Evolutionary conservation across 352 stramenopile genomes (phyloP), one percentile per base, ranked within the genome.

Genomic region (Phytophthora capsici): DNA sequence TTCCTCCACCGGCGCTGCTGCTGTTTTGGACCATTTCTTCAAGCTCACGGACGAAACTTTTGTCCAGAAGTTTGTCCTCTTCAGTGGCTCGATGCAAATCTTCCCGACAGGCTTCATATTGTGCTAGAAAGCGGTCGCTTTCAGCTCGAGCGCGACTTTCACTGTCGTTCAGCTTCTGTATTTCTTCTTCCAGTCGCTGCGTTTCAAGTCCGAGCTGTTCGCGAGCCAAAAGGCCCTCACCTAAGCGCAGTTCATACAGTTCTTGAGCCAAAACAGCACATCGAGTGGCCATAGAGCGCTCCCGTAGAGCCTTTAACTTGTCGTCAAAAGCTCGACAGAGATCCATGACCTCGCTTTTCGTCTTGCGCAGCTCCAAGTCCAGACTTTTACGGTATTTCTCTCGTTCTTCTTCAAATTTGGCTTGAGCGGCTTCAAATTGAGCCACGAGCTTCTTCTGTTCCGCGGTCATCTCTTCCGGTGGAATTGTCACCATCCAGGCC

Each of bases 361-460:
- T 78, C 56, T 95, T 96, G 48, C 95, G 94, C 34, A 97, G 75
- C 61, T 97, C 91, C 26, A 95, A 75, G 63, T 97, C 86, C 10
- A 98, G 69, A 17, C 78, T 84, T 66, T 98, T 97, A 17, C 82
- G 80, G 61, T 95, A 94, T 55, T 98, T 97, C 26, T 97, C 93
- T 30, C 94, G 86, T 44, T 97, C 89, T 28, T 98, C 92, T 20
- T 82, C 66, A 22, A 98, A 69, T 47, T 88, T 91, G 41, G 79
- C 75, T 30, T 86, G 68, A n/a, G 79, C 73, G 16, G 58, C 62
- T 47, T 96, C 81, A 50, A 90, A 93, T 17, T 86, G 81, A 6
- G 66, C 67, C 16, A 90, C 64, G 10, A 93, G 83, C 43, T 93
- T 90, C 44, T 80, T 78, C 64, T 96, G 83, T 46, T 96, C 85